phyloP scores from a whole-genome alignment of 495 filamentous ascomycete genomes.

The Aspergillus hancockii region DNA sequence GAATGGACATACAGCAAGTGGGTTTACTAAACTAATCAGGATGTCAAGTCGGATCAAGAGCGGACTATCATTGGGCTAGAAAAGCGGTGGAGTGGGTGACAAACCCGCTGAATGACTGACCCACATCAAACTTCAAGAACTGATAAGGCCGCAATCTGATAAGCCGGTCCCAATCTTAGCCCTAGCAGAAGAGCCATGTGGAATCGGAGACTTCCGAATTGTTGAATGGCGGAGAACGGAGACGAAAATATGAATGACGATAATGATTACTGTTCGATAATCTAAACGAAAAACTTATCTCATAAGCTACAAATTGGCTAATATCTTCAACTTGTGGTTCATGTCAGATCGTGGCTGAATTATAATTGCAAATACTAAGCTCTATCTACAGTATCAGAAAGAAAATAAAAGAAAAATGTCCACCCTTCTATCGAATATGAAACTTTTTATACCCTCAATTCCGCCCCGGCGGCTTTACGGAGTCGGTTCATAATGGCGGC shows the following conservation, averaged over 20 bases:
- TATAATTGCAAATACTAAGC: slow-evolving; percentile 4
- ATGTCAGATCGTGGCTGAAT: slow-evolving; percentile 6
- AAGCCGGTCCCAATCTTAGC: not conserved
- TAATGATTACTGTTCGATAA: not conserved
- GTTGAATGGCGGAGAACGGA: slow-evolving; percentile 5
- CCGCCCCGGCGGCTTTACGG: slow-evolving; percentile 75
- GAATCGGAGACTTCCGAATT: slow-evolving; percentile 8
- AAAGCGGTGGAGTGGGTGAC: no score
- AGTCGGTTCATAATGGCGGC: slow-evolving; percentile 96
- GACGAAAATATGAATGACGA: not conserved
- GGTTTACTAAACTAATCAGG: not conserved
- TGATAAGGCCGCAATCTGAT: not conserved
- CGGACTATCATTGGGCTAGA: not conserved
- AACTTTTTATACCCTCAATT: slow-evolving; percentile 37
- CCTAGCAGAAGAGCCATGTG: not conserved
- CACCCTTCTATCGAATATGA: slow-evolving; percentile 14
- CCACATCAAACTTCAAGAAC: not conserved
- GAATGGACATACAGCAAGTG: not conserved
- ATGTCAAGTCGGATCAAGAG: not conserved
- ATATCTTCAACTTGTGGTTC: not conserved
- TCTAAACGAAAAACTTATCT: no score
- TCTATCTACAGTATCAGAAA: not conserved
- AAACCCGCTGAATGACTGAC: no score
- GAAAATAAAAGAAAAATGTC: slow-evolving; percentile 7
- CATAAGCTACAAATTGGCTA: no score